Conservation (phyloP, 2,329 filamentous ascomycete genomes). For the Proliferodiscus dingleyae region DNA sequence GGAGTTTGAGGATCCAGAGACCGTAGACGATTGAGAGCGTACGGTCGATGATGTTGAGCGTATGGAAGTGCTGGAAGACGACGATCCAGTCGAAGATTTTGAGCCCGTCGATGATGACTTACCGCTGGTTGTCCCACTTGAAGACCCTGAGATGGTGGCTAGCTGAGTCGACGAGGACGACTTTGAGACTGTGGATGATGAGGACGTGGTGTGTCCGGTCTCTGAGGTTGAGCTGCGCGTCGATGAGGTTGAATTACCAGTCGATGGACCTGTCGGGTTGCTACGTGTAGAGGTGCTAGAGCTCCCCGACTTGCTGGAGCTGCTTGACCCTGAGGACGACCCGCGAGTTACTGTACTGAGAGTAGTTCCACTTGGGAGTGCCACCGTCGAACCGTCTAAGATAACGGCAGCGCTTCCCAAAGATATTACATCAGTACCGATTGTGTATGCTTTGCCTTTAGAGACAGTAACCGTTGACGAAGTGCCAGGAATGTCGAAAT, state of each 20-base stretch:
- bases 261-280: not conserved
- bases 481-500: not conserved
- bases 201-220: not conserved
- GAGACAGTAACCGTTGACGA: not conserved
- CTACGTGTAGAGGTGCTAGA: not conserved
- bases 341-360: not conserved
- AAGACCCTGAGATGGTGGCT: not conserved
- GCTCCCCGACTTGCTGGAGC: not conserved
- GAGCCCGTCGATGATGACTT: not conserved
- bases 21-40: not conserved
- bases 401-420: not conserved
- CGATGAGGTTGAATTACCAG: not conserved
- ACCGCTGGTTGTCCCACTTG: not conserved
- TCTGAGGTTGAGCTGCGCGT: not conserved
- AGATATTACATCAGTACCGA: not conserved
- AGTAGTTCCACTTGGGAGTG: not conserved
- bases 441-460: not conserved
- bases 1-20: not conserved
- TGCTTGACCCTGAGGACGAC: not conserved
- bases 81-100: not conserved
- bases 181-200: not conserved
- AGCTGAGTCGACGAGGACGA: not conserved
- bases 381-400: not conserved
- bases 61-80: not conserved
- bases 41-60: not conserved